These are phyloP conservation scores for Chalciporus piperatus DNA, from an alignment of 768 basidiomycete species.

Conservation along the genomic window DNA sequence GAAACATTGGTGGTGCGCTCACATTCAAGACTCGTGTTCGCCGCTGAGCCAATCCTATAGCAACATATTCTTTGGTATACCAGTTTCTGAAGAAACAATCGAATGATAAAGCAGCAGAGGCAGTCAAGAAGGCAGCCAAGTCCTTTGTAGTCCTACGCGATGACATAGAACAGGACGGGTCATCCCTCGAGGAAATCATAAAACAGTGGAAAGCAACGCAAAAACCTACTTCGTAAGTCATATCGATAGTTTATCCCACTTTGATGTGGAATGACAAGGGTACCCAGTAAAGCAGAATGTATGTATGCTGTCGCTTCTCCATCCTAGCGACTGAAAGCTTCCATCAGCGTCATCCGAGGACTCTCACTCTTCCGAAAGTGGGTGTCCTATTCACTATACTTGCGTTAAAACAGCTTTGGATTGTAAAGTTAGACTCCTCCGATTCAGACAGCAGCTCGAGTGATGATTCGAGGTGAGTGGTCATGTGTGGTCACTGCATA, in stretches of 20 bases:
- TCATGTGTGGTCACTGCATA: not conserved
- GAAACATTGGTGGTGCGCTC: conserved; percentile 50
- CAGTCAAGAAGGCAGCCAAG: conserved; percentile 72
- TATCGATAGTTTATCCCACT: not conserved
- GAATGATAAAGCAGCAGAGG: conserved; percentile 68
- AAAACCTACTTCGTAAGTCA: conserved; percentile 29
- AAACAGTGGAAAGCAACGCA: conserved; percentile 55
- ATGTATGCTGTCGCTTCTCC: conserved; percentile 11
- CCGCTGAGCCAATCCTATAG: conserved; percentile 36
- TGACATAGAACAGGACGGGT: conserved; percentile 43
- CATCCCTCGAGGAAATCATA: conserved; percentile 64
- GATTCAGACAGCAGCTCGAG: conserved; percentile 22
- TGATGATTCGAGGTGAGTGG: conserved; percentile 26
- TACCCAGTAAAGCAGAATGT: conserved; percentile 21
- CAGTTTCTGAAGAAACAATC: conserved; percentile 65
- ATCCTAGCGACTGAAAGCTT: conserved; percentile 7
- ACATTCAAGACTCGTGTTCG: conserved; percentile 1
- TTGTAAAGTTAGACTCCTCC: conserved; percentile 13
- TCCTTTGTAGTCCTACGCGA: conserved; percentile 60
- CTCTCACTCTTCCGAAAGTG: conserved; percentile 27
- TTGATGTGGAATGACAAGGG: conserved; percentile 6
- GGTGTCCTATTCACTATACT: not conserved
- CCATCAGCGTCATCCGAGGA: conserved; percentile 23
- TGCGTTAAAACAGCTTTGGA: not conserved
- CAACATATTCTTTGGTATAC: conserved; percentile 73